phyloP scores from a whole-genome alignment of 2,329 filamentous ascomycete species.

The Gremmenia infestans region DNA sequence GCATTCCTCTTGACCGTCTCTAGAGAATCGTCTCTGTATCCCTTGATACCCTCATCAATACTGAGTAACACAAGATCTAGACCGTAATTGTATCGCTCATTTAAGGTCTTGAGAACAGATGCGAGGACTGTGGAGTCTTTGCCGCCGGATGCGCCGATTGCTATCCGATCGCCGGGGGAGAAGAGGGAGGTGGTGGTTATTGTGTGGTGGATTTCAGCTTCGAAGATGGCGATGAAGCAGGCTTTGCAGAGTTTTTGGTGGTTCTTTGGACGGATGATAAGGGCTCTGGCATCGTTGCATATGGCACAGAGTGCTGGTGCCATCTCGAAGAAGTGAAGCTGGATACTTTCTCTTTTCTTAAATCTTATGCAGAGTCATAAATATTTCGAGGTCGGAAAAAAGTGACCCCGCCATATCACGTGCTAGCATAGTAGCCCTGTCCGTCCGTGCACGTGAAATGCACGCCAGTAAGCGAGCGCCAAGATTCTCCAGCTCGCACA shows the following conservation, averaged over 20 bases:
- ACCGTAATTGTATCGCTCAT: constrained; percentile 82
- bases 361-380: constrained; percentile 7
- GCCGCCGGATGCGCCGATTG: constrained; percentile 92
- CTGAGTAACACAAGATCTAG: constrained; percentile 82
- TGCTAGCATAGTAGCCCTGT: background rate
- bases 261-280: constrained; percentile 93
- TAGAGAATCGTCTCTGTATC: constrained; percentile 91
- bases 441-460: background rate
- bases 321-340: constrained; percentile 40
- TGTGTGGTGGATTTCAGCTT: constrained; percentile 90
- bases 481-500: constrained; percentile 21
- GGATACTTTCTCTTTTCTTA: background rate
- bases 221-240: constrained; percentile 85
- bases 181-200: constrained; percentile 82
- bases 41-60: constrained; percentile 96
- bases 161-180: constrained; percentile 74
- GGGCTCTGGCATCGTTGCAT: constrained; percentile 71
- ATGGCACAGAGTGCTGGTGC: constrained; percentile 69
- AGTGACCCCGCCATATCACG: background rate
- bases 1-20: constrained; percentile 97
- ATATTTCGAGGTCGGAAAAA: constrained; percentile 7
- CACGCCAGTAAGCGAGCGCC: constrained; percentile 4
- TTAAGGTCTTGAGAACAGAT: constrained; percentile 89
- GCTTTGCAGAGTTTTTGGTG: constrained; percentile 85
- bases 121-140: constrained; percentile 97